Evolutionary conservation across 306 rosid genomes (phyloP).

Genomic region (Herpetospermum pedunculosum): DNA sequence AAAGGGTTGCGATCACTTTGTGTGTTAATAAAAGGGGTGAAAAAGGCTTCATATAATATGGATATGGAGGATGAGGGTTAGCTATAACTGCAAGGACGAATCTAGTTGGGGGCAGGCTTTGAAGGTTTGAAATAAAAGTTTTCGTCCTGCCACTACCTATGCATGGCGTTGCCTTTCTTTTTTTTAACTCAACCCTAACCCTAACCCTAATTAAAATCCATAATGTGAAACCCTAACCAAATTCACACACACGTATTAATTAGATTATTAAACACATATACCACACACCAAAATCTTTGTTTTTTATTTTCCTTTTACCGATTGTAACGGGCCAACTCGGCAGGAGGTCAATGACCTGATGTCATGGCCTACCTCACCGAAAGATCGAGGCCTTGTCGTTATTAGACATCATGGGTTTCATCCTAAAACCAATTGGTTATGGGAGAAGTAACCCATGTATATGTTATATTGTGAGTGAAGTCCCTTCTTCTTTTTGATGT

Average conservation of each 20-base stretch:
- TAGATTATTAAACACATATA: neutral
- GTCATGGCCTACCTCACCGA: too few relatives aligned
- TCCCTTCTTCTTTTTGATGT: too few relatives aligned
- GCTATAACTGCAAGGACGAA: slow-evolving; percentile 4
- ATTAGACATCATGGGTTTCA: too few relatives aligned
- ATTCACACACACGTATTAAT: neutral
- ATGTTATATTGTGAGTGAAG: too few relatives aligned
- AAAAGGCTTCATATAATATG: neutral
- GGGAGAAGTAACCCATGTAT: too few relatives aligned
- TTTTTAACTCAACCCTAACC: neutral
- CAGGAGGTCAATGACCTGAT: too few relatives aligned
- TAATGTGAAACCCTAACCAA: slow-evolving; percentile 7
- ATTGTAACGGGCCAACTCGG: too few relatives aligned
- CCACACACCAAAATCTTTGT: neutral
- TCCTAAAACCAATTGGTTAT: too few relatives aligned
- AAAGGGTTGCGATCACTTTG: neutral
- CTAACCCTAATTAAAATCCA: neutral
- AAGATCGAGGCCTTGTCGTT: too few relatives aligned
- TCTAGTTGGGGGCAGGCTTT: slow-evolving; percentile 11
- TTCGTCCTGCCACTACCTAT: neutral
- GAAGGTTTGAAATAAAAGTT: neutral
- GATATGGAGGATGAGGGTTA: neutral
- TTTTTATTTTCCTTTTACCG: too few relatives aligned
- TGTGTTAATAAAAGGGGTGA: neutral
- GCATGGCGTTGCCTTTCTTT: neutral